Evolutionary conservation across 2,329 filamentous ascomycete species (phyloP).

Genomic region (Scorias spongiosa): DNA sequence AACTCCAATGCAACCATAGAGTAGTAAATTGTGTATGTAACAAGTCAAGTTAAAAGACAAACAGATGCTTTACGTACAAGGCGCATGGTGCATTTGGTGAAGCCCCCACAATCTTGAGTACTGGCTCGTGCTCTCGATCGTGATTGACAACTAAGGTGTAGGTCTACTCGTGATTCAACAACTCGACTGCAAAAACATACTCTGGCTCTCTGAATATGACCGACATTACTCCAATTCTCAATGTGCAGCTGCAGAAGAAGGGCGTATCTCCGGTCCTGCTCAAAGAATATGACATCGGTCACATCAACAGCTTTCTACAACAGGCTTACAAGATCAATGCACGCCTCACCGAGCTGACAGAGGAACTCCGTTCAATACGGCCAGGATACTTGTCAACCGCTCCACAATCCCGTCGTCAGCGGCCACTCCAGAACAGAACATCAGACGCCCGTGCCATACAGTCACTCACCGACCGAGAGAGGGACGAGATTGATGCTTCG

Average conservation of each 20-base stretch:
- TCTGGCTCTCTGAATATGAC: slow-evolving; percentile 15
- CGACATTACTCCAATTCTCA: slow-evolving; percentile 54
- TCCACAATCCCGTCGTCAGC: slow-evolving; percentile 39
- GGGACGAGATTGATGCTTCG: slow-evolving; percentile 74
- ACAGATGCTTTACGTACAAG: too few relatives aligned
- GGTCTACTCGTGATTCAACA: too few relatives aligned
- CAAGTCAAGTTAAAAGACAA: too few relatives aligned
- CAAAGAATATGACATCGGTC: slow-evolving; percentile 24
- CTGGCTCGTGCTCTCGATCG: too few relatives aligned
- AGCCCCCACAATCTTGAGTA: too few relatives aligned
- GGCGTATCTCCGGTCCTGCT: slow-evolving; percentile 33
- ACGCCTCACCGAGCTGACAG: slow-evolving; percentile 66
- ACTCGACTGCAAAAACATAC: too few relatives aligned
- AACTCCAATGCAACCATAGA: too few relatives aligned
- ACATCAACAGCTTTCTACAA: slow-evolving; percentile 73
- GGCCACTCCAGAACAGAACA: slow-evolving; percentile 11
- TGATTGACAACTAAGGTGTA: too few relatives aligned
- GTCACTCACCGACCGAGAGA: slow-evolving; percentile 62
- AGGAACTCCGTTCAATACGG: slow-evolving; percentile 68
- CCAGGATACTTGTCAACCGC: slow-evolving; percentile 82
- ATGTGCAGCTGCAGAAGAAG: slow-evolving; percentile 49
- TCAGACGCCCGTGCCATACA: slow-evolving; percentile 24
- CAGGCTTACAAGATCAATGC: slow-evolving; percentile 88
- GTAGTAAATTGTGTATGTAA: too few relatives aligned
- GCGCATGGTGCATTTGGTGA: too few relatives aligned